Percentiles rank a stretch among this genome's conserved stretches.
Evolutionary conservation across 371 early-diverging fungal genomes (phyloP).

Genomic region (Mucor racemosus): DNA sequence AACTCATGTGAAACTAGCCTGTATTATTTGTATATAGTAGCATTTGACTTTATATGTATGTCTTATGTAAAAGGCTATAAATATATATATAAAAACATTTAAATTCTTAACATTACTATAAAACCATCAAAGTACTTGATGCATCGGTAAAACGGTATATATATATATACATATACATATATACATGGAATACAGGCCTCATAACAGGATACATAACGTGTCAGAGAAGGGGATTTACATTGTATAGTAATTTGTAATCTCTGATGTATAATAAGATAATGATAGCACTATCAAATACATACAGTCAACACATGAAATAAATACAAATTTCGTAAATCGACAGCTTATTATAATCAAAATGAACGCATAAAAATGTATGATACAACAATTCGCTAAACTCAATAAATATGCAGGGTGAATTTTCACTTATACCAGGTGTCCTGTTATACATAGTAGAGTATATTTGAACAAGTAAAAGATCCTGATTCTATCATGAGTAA

Average conservation of each 20-base stretch:
- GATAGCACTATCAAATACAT: no score
- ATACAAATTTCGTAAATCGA: not conserved
- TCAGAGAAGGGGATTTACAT: not conserved
- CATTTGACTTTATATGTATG: not conserved
- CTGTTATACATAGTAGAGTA: not conserved
- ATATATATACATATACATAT: not conserved
- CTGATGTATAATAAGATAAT: not conserved
- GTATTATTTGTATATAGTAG: not conserved
- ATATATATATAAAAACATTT: not conserved
- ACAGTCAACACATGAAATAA: not conserved
- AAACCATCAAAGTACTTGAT: not conserved
- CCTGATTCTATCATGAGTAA: not conserved
- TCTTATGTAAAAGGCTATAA: not conserved
- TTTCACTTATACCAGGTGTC: not conserved
- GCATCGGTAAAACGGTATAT: not conserved
- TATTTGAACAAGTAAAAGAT: not conserved
- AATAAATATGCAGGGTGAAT: not conserved
- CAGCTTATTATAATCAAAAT: not conserved
- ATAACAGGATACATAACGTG: no score
- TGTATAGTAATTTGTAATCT: not conserved
- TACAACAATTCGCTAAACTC: not conserved
- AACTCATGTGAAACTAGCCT: not conserved
- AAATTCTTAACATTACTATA: not conserved
- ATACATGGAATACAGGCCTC: no score
- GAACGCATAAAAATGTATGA: not conserved